These are phyloP conservation scores for Psilocybe cyanescens DNA, from an alignment of 768 basidiomycete species.

Conservation along the genomic window DNA sequence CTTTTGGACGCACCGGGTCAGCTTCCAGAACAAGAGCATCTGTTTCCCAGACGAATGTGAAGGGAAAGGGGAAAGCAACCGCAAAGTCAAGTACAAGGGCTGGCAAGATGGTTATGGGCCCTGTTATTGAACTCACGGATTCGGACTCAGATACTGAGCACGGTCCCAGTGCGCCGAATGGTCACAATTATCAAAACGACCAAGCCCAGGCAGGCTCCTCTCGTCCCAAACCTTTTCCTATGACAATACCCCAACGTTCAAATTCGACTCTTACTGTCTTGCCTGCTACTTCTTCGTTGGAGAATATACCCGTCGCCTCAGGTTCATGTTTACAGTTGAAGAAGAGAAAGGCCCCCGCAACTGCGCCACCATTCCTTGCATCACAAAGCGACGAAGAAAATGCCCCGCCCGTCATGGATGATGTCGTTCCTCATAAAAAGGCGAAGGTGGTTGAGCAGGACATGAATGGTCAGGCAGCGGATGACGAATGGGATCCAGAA, in stretches of 20 bases:
- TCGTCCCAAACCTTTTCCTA: background rate
- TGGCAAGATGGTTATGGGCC: constrained; percentile 8
- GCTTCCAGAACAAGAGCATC: background rate
- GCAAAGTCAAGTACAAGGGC: background rate
- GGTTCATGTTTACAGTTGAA: constrained; percentile 15
- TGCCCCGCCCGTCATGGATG: constrained; percentile 21
- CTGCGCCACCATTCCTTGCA: constrained; percentile 34
- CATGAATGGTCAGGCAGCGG: background rate
- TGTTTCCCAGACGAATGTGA: background rate
- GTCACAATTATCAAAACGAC: background rate
- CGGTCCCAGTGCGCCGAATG: background rate
- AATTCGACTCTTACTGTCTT: background rate
- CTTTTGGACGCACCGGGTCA: background rate
- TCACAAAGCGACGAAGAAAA: constrained; percentile 40
- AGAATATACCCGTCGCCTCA: constrained; percentile 16
- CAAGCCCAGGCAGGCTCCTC: constrained; percentile 5
- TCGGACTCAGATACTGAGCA: constrained; percentile 42
- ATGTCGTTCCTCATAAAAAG: background rate
- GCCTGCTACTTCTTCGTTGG: constrained; percentile 5
- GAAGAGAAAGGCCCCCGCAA: background rate
- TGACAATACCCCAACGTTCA: background rate
- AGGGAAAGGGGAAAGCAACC: constrained; percentile 13
- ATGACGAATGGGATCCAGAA: constrained; percentile 9
- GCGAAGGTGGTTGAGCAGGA: constrained; percentile 9
- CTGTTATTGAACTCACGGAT: constrained; percentile 56